Conservation (phyloP, 306 rosid species). For the Acacia confusa region DNA sequence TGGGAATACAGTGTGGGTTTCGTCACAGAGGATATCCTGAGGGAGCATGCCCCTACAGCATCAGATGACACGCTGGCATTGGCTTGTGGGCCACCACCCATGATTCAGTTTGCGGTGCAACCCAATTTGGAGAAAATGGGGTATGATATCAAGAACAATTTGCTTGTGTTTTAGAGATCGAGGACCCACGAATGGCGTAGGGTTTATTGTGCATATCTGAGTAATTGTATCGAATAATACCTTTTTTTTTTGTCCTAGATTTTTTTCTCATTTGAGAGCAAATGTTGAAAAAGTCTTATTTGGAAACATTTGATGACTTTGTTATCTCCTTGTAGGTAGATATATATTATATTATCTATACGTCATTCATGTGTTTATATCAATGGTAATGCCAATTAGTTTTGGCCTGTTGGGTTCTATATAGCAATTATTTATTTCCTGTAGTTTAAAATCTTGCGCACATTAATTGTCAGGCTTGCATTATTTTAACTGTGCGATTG, state of each 20-base stretch:
- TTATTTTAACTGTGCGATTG: background rate
- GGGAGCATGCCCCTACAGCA: slow-evolving; percentile 63
- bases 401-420: background rate
- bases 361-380: background rate
- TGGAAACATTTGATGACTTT: background rate
- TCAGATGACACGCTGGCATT: slow-evolving; percentile 59
- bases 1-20: slow-evolving; percentile 76
- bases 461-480: background rate
- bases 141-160: slow-evolving; percentile 52
- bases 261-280: background rate
- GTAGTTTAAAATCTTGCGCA: background rate
- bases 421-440: background rate
- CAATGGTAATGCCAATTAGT: background rate
- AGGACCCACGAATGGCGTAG: background rate
- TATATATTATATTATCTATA: background rate
- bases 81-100: slow-evolving; percentile 81
- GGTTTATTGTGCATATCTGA: background rate
- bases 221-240: background rate
- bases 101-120: slow-evolving; percentile 76
- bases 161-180: slow-evolving; percentile 58
- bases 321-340: background rate
- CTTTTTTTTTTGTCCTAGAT: background rate
- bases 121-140: slow-evolving; percentile 75
- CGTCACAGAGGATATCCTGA: slow-evolving; percentile 58
- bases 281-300: background rate